Evolutionary conservation across 176 grass and related monocot genomes (phyloP).

Genomic region (Oryza rufipogon): DNA sequence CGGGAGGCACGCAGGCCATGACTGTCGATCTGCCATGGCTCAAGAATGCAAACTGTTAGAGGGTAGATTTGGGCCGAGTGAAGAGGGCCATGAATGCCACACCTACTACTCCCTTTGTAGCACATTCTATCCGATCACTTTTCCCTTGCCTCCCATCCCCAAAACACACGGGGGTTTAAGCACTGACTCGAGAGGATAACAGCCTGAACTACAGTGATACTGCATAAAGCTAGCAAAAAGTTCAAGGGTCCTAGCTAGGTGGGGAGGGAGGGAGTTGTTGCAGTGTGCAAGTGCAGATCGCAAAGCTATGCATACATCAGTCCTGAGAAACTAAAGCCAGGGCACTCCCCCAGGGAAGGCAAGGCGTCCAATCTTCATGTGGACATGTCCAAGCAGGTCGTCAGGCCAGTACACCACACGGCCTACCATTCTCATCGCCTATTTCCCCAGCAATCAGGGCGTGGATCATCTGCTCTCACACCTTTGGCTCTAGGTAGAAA

Average conservation of each 20-base stretch:
- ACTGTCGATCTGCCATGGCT: conserved; percentile 28
- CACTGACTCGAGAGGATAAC: conserved; percentile 48
- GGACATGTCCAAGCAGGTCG: conserved; percentile 1
- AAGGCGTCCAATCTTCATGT: conserved; percentile 13
- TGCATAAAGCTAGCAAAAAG: conserved; percentile 17
- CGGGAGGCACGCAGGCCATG: conserved; percentile 45
- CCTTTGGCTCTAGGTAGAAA: conserved; percentile 6
- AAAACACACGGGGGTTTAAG: conserved; percentile 48
- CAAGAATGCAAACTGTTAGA: conserved; percentile 24
- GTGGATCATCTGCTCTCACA: background rate
- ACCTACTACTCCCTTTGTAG: conserved; percentile 13
- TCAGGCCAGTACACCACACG: background rate
- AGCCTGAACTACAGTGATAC: conserved; percentile 35
- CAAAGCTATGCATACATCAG: conserved; percentile 25
- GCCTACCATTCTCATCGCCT: background rate
- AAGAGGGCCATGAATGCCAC: conserved; percentile 45
- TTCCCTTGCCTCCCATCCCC: conserved; percentile 36
- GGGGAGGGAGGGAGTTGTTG: background rate
- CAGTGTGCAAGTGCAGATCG: conserved; percentile 18
- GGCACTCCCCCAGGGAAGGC: conserved; percentile 28
- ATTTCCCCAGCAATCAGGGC: background rate
- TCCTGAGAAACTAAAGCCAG: conserved; percentile 3
- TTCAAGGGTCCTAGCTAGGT: conserved; percentile 47
- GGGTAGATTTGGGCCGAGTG: conserved; percentile 18
- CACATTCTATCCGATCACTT: conserved; percentile 36